Base-by-base conservation (phyloP, 768 basidiomycete genomes). In the Grammothele lineata region DNA sequence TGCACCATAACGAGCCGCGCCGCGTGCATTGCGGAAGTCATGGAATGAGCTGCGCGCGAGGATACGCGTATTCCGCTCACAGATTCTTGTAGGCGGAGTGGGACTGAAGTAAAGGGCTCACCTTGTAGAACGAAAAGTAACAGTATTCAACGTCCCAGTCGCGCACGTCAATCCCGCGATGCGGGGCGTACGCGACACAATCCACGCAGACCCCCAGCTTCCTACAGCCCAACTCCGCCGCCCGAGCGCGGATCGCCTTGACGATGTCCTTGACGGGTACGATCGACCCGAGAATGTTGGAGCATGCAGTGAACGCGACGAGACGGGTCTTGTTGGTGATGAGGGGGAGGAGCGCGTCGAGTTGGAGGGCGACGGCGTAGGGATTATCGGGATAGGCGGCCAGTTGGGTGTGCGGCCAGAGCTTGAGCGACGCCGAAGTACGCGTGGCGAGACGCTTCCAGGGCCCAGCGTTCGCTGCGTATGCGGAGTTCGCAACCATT, bases 181-280 rank as follows among this genome's bases (percentile, higher is more conserved):
- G 86, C 0, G 87, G 86, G 4, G 85, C 84, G 54, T 84, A 88
- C 3, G 86, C 86, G 2, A 90, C 88, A 51, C 86, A 87, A 56
- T 90, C 88, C 3, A 89, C 72, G 1, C 74, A 77, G 12, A 88
- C 69, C 62, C 90, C 81, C 23, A 87, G 66, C 59, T 85, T 82
- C 47, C 61, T 61, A 10, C 75, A 72, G 21, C 85, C 82, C 42
- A 74, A 67, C 17, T 72, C 69, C 34, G 64, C 65, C 2, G 81
- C 83, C 15, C 72, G 68, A 8, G 66, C 67, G 12, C 85, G 63
- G 8, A 81, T 66, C 3, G 77, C 77, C 21, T 65, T 63, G 9
- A 79, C 73, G 22, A 81, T 65, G 7, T 78, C 75, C 51, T 80
- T 74, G 9, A 89, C 74, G 0, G 84, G 80, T 17, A 78, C 70